Conservation (phyloP, 2,329 filamentous ascomycete species). For the Xylariaceae sp. region DNA sequence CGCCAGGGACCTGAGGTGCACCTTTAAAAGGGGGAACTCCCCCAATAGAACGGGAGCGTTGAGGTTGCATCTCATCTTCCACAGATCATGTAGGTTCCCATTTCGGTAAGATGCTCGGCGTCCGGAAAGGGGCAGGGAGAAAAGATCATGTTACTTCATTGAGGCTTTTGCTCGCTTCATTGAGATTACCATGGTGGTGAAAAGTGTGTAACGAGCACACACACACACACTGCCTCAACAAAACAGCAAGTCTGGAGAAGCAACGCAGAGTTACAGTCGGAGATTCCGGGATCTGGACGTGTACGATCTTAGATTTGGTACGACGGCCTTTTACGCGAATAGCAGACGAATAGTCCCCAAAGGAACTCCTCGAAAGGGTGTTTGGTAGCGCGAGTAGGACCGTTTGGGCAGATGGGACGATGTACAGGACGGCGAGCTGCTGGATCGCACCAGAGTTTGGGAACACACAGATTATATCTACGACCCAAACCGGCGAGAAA, state of each 20-base stretch:
- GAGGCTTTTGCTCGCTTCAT: slow-evolving; percentile 1
- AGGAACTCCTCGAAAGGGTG: not conserved
- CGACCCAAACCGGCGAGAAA: not conserved
- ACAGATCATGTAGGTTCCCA: not conserved
- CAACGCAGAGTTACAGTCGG: not conserved
- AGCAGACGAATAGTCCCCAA: not conserved
- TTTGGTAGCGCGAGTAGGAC: not conserved
- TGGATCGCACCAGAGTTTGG: not conserved
- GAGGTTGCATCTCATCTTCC: slow-evolving; percentile 4
- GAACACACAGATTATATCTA: not conserved
- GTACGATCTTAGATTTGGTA: not conserved
- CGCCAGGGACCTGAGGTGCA: not conserved
- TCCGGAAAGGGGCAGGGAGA: not conserved
- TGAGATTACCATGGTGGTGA: not conserved
- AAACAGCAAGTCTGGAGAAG: not conserved
- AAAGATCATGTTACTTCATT: slow-evolving; percentile 1
- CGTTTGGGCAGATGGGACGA: not conserved
- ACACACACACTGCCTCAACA: too few species aligned
- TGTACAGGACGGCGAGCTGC: not conserved
- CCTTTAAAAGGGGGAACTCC: slow-evolving; percentile 11
- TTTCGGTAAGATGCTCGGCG: not conserved
- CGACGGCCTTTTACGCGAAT: not conserved
- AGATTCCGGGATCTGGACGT: not conserved
- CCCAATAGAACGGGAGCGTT: not conserved
- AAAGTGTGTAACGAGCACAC: not conserved